These are phyloP conservation scores for Capillidium heterosporum DNA, from an alignment of 371 early-diverging fungal genomes.

Conservation along the genomic window DNA sequence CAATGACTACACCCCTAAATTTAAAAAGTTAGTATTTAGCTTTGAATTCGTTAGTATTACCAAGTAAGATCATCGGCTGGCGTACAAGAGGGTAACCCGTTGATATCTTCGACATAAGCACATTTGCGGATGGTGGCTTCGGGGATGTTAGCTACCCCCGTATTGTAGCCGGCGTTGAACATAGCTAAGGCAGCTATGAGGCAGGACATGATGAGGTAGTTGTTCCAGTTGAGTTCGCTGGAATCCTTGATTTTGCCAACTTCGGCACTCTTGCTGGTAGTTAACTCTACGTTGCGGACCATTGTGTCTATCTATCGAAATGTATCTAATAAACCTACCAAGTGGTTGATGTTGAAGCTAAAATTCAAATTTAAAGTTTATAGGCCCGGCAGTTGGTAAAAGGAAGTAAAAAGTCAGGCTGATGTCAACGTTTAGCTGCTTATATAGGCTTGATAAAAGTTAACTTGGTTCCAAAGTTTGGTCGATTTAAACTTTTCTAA, in stretches of 20 bases:
- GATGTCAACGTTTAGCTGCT: too few species aligned
- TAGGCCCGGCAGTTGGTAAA: too few species aligned
- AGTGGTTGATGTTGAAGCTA: too few species aligned
- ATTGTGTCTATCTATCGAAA: too few species aligned
- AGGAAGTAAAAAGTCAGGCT: too few species aligned
- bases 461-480: too few species aligned
- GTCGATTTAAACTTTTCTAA: too few species aligned
- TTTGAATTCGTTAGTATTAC: not conserved
- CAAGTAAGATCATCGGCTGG: not conserved
- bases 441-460: too few species aligned
- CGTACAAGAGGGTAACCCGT: not conserved
- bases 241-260: not conserved
- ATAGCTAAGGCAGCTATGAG: conserved; percentile 4
- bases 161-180: conserved; percentile 6
- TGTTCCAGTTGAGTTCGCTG: not conserved
- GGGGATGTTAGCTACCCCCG: conserved; percentile 6
- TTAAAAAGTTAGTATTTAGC: not conserved
- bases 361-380: too few species aligned
- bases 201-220: not conserved
- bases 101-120: not conserved
- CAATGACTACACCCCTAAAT: conserved; percentile 32
- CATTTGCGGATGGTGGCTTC: conserved; percentile 5
- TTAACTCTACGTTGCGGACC: too few species aligned
- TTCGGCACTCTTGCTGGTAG: too few species aligned
- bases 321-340: too few species aligned